These are phyloP conservation scores for Fusarium verticillioides DNA, from an alignment of 2,329 filamentous ascomycete species.

Conservation along the genomic window DNA sequence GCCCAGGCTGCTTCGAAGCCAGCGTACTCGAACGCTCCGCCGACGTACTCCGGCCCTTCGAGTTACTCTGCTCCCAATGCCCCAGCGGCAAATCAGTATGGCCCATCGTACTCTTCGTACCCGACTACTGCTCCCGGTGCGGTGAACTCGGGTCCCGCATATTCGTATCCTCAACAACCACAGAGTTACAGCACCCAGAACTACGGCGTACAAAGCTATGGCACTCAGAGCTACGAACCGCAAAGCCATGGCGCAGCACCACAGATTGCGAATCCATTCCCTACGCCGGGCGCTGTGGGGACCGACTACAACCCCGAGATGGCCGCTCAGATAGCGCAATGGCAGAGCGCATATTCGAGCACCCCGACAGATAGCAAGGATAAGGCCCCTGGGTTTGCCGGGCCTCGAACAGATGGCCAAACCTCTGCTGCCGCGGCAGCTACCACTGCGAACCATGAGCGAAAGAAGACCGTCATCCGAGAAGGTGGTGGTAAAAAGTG, in stretches of 20 bases:
- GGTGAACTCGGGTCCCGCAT: slow-evolving; percentile 43
- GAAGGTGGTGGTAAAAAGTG: slow-evolving; percentile 92
- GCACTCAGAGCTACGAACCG: slow-evolving; percentile 41
- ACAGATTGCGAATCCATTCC: slow-evolving; percentile 85
- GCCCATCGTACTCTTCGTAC: slow-evolving; percentile 55
- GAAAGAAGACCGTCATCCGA: slow-evolving; percentile 87
- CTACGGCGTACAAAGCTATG: slow-evolving; percentile 52
- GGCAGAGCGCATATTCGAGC: slow-evolving; percentile 88
- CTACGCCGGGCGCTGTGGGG: slow-evolving; percentile 62
- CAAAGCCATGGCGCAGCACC: slow-evolving; percentile 62
- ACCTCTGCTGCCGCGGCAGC: slow-evolving; percentile 47
- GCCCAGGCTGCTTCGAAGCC: slow-evolving; percentile 50
- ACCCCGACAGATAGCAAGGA: slow-evolving; percentile 59
- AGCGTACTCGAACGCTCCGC: slow-evolving; percentile 50
- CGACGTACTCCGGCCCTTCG: slow-evolving; percentile 46
- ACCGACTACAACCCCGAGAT: slow-evolving; percentile 77
- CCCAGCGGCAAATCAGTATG: slow-evolving; percentile 56
- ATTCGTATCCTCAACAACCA: slow-evolving; percentile 44
- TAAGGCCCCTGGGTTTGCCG: slow-evolving; percentile 44
- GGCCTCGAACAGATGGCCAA: slow-evolving; percentile 51
- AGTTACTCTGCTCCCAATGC: slow-evolving; percentile 51
- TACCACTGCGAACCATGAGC: slow-evolving; percentile 57
- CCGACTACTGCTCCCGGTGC: slow-evolving; percentile 41
- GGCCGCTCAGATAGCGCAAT: slow-evolving; percentile 92
- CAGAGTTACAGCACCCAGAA: slow-evolving; percentile 37